Base-by-base conservation (phyloP, 75 land plant species). In the Pseudotsuga menziesii region DNA sequence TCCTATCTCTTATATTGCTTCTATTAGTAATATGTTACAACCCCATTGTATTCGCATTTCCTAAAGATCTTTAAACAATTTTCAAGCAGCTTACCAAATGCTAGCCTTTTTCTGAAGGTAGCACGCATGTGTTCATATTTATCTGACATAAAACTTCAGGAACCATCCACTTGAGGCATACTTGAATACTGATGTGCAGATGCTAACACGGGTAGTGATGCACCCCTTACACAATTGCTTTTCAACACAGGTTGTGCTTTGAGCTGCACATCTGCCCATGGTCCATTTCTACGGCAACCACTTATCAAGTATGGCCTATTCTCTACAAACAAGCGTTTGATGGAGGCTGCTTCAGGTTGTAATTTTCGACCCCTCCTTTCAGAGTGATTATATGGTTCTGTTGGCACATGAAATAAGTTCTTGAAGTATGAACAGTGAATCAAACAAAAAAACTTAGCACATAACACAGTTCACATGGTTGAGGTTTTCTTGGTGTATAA, bases 291-390 rank as follows among this genome's bases (percentile, higher is more conserved):
- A 58, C 83, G 57, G 80, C 74, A 85, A 19, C 98, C 93, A 81
- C 80, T 79, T 41, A 94, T 91, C 41, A 87, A 58, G 56, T 94
- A 89, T 32, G 99, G 98, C 62, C 69, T 81, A 76, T 94, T 94
- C 79, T 94, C 93, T 26, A 97, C 90, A 85, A 86, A 97, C 72
- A 85, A 76, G 11, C 98, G 86, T 81, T 97, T 97, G 2, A 75
- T 76, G 75, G 92, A 86, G 62, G 95, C 95, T 67, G 99, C 91
- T 80, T 92, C 89, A 26, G 98, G 99, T 80, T 89, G 94, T n/a
- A n/a, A n/a, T 80, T 93, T 91, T 35, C 88, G 88, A 15, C 98
- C 98, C 56, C 98, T 85, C 75, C 99, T 87, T 25, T 83, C 89
- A 73, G 89, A 78, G 72, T 73, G 79, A 80, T 90, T 88, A 74